phyloP scores from a whole-genome alignment of 2,329 filamentous ascomycete species.

The Pseudocercospora eumusae region DNA sequence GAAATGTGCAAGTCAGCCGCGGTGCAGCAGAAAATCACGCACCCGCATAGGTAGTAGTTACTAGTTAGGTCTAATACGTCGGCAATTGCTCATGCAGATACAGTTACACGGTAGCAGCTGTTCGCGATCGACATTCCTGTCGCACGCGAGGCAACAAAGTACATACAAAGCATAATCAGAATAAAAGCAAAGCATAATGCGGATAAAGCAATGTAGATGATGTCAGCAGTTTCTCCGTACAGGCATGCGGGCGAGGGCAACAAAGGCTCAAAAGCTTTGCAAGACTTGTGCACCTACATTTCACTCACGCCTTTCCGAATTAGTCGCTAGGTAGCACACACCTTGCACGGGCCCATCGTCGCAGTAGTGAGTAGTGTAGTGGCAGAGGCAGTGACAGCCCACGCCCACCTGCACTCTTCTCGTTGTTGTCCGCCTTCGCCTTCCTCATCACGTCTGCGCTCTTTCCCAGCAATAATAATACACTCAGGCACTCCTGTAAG shows the following conservation, averaged over 20 bases:
- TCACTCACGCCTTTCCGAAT: neutral
- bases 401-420: no score
- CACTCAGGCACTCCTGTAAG: neutral
- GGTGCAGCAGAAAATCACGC: conserved; percentile 5
- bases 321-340: neutral
- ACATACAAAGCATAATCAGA: neutral
- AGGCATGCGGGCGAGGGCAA: no score
- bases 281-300: no score
- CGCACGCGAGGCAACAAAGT: neutral
- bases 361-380: no score
- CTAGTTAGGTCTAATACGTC: no score
- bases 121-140: conserved; percentile 3
- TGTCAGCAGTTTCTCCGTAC: neutral
- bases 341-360: neutral
- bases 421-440: neutral
- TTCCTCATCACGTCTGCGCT: no score
- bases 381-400: no score
- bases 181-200: neutral
- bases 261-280: no score
- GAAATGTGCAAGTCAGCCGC: neutral
- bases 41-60: no score
- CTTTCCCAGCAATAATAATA: no score
- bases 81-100: neutral
- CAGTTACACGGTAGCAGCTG: neutral
- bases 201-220: neutral